Evolutionary conservation across 2,329 filamentous ascomycete species (phyloP), one percentile per base, ranked within the genome.

Genomic region (Colletotrichum siamense): DNA sequence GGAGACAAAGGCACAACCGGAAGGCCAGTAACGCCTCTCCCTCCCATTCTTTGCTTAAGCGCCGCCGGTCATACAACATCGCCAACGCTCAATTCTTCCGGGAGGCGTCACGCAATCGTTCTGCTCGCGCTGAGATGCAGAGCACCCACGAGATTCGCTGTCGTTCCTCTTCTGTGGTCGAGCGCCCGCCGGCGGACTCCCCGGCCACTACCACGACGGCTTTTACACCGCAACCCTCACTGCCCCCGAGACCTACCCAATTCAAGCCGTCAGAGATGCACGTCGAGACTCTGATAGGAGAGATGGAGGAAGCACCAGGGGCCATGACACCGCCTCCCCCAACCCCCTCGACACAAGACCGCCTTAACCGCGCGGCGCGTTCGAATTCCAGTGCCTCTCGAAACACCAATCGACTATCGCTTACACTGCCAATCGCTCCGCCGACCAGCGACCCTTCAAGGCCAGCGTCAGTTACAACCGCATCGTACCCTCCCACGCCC

Each of bases 401-500:
- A 44, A 88, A 88, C 78, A 87, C 88, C 32, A 92, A 93, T 80
- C 86, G 91, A 70, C 87, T 93, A 24, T 93, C 91, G 1, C 84
- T 93, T 30, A 92, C 91, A 2, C 85, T 93, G 12, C 91, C 91
- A n/a, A 91, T 93, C 79, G 88, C 90, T 12, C 87, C 86, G 8
- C 89, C 91, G 7, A 89, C 86, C 10, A 88, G 88, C 78, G 85
- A 88, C 71, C 86, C 90, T 3, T 89, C 89, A 16, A 87, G 91
- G 15, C 90, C 90, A 49, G 84, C 87, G 8, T 89, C 90, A 2
- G 84, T 85, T 26, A 87, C 89, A 2, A 84, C 88, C 2, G 70
- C 79, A 3, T 89, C 89, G 0, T 84, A 88, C 30, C 90, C 91
- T 4, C 86, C 88, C 13, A 91, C 91, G 2, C 89, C 91, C 3